Base-by-base conservation (phyloP, 2,329 filamentous ascomycete species). In the Cladosporium cucumerinum region DNA sequence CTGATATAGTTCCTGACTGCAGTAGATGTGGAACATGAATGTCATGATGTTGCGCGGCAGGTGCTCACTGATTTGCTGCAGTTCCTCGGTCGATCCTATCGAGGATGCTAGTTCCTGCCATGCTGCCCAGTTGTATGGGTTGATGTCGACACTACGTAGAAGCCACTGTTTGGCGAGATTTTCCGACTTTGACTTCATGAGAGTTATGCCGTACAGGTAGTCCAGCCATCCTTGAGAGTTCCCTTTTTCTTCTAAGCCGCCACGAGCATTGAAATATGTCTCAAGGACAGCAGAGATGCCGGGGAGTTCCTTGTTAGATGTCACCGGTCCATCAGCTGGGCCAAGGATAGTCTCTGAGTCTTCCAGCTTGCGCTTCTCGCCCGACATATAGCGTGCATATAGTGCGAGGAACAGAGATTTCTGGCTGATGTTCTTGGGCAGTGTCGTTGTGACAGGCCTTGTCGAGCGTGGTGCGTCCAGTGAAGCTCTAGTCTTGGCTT, bases 291-390 rank as follows among this genome's bases (percentile, higher is more conserved):
- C 86, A 23, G 90, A 88, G 43, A 98, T 86, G 0, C 86, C 84
- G 2, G 90, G 83, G 32, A 99, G 80, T 75, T 98, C 92, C 76
- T 93, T 92, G 76, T 99, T 99, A 66, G 87, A 79, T 1, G 92
- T 91, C 34, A 89, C 88, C 1, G 93, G 93, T 16, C 92, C 88
- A 77, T 99, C 95, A 65, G 93, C 89, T 1, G 95, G 94, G 0
- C 95, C 95, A 78, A 98, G 87, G 59, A 99, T 91, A 90, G 97
- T 97, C 79, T 99, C 95, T 25, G 91, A 92, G 65, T 98, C 94
- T 77, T 99, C 95, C 72, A 97, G 92, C 78, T 94, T 97, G 69
- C 92, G 88, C 82, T 98, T 97, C 82, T 99, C 95, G 1, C 95
- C 95, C 0, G 93, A 90, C 68, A 98, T 86, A 74, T 93, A 93